These are phyloP conservation scores for Byssochlamys sp. DNA, from an alignment of 2,329 filamentous ascomycete species.

Conservation along the genomic window DNA sequence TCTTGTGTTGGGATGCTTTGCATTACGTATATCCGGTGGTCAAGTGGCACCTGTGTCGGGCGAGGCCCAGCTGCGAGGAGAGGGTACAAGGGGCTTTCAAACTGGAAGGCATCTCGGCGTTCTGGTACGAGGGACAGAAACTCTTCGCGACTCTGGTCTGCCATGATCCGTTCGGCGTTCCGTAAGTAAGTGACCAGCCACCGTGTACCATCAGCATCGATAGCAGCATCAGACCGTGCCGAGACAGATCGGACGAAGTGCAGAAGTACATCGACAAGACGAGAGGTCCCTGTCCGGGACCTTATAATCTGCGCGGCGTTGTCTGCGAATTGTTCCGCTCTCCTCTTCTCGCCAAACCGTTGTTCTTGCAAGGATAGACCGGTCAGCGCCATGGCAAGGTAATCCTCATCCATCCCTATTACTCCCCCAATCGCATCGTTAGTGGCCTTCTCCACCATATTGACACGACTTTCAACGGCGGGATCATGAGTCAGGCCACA, in stretches of 20 bases:
- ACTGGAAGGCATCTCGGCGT: constrained; percentile 24
- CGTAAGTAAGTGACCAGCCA: constrained; percentile 28
- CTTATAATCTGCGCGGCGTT: constrained; percentile 24
- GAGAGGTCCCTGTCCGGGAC: constrained; percentile 16
- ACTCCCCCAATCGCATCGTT: constrained; percentile 15
- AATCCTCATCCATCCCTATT: constrained; percentile 17
- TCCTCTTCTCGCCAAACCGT: constrained; percentile 24
- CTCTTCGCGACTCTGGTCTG: constrained; percentile 16
- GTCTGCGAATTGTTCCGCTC: constrained; percentile 19
- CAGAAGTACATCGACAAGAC: constrained; percentile 19
- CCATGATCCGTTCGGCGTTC: constrained; percentile 25
- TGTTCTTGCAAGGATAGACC: constrained; percentile 31
- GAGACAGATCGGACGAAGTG: constrained; percentile 27
- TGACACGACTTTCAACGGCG: constrained; percentile 21
- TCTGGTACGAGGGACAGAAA: constrained; percentile 21
- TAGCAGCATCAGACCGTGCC: constrained; percentile 10
- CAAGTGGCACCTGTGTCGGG: constrained; percentile 27
- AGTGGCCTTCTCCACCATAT: constrained; percentile 18
- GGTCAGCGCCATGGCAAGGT: constrained; percentile 23
- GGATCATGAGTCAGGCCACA: constrained; percentile 13
- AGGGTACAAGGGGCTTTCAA: constrained; percentile 28
- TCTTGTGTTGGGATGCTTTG: constrained; percentile 23
- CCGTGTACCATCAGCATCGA: constrained; percentile 13
- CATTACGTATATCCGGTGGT: constrained; percentile 29
- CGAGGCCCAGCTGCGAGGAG: constrained; percentile 34